Conservation (phyloP, 345 rosid genomes). For the Sisymbrium altissimum region DNA sequence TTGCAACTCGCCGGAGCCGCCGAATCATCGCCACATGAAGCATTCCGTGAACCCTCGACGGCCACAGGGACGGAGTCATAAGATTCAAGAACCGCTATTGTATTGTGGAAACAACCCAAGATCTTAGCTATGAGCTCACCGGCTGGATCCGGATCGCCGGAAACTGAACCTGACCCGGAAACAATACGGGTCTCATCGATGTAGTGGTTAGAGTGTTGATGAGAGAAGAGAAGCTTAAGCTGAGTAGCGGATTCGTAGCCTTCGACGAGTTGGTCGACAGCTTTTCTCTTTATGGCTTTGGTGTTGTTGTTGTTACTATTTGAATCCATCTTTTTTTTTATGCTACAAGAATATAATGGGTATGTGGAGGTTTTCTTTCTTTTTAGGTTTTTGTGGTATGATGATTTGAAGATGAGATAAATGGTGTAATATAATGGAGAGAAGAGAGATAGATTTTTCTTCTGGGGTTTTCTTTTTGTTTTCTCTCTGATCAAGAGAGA, state of each 20-base stretch:
- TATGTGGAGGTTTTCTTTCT: background rate
- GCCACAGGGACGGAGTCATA: conserved; percentile 17
- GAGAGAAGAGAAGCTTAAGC: conserved; percentile 46
- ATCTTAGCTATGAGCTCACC: conserved; percentile 46
- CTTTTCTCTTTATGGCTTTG: conserved; percentile 27
- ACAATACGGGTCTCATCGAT: conserved; percentile 1
- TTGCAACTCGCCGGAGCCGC: conserved; percentile 33
- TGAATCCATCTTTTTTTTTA: conserved; percentile 21
- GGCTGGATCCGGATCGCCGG: background rate
- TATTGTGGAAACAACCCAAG: conserved; percentile 48
- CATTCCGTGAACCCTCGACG: conserved; percentile 33
- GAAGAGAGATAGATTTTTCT: background rate
- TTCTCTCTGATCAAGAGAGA: background rate
- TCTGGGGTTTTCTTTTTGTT: background rate
- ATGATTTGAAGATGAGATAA: background rate
- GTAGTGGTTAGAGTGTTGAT: conserved; percentile 17
- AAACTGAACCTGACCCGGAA: conserved; percentile 4
- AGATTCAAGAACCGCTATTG: conserved; percentile 42
- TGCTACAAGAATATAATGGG: background rate
- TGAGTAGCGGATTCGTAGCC: conserved; percentile 47
- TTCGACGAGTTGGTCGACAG: conserved; percentile 41
- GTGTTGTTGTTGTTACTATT: conserved; percentile 12
- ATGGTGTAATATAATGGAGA: conserved; percentile 19
- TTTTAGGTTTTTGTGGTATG: background rate
- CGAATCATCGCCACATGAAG: conserved; percentile 36